Conservation (phyloP, 805 yeast genomes). For the Candida parachauliodes region DNA sequence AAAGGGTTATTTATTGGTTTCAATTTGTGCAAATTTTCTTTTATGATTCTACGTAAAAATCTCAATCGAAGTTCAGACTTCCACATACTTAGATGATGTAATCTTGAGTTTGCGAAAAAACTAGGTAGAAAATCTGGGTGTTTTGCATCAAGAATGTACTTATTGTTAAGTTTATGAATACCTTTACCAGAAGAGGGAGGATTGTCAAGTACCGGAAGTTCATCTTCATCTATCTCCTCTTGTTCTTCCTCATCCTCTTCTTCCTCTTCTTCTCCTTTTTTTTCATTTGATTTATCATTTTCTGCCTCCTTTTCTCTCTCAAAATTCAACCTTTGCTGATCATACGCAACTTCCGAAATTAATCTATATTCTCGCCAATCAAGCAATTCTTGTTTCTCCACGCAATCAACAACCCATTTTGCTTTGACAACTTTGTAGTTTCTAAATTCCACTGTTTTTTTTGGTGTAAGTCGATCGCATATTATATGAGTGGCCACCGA, state of each 20-base stretch:
- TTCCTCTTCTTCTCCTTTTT: conserved; percentile 1
- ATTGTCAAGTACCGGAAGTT: conserved; percentile 6
- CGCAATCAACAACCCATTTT: conserved; percentile 71
- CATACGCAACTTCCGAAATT: conserved; percentile 49
- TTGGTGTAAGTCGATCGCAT: conserved; percentile 74
- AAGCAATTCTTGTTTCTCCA: conserved; percentile 43
- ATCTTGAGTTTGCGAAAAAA: conserved; percentile 76
- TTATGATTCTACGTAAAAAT: conserved; percentile 50
- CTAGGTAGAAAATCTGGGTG: conserved; percentile 71
- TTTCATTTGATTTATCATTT: conserved; percentile 1
- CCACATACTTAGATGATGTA: conserved; percentile 88
- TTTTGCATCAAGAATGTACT: conserved; percentile 50
- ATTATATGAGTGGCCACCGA: conserved; percentile 79
- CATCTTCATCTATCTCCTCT: not conserved
- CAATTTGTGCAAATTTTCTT: conserved; percentile 11
- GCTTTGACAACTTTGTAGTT: conserved; percentile 78
- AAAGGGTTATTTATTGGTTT: not conserved
- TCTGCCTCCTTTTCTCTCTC: conserved; percentile 5
- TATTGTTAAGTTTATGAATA: conserved; percentile 8
- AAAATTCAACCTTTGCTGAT: conserved; percentile 43
- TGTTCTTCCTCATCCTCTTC: conserved; percentile 2
- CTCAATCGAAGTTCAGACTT: conserved; percentile 66
- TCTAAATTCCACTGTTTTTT: conserved; percentile 62
- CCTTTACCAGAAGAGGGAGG: conserved; percentile 7
- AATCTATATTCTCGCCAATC: conserved; percentile 70